Base-by-base conservation (phyloP, 768 basidiomycete species). In the Trametes villosa region DNA sequence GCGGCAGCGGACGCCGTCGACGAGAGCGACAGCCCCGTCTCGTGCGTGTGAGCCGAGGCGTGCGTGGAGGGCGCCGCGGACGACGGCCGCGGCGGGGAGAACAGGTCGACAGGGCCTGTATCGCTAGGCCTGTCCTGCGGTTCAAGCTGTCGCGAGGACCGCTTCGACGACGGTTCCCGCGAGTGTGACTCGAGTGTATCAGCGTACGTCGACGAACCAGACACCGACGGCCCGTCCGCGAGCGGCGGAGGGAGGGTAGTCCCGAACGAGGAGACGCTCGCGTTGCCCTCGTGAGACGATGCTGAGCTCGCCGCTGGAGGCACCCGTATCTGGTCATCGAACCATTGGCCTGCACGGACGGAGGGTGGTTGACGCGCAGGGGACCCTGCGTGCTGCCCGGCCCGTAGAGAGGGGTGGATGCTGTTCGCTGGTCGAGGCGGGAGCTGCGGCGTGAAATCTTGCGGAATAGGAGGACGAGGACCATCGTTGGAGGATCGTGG, bases 391-490 rank as follows among this genome's bases (percentile, higher is more conserved):
- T 80, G 57, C 9, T 78, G 67, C 1, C 69, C 71, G 1, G 71
- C 77, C 27, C 89, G 83, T 24, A 84, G 76, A 13, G 90, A 91
- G 13, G 91, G 91, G 64, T 93, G 91, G 53, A 93, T 92, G 68
- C 91, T 92, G 46, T 79, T 82, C 15, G 82, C 76, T 3, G 91
- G 91, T 27, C 88, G 83, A 5, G 81, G 68, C 8, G 91, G 91
- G 22, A 92, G 78, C 36, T 81, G 81, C 0, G 91, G 44, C 9
- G 44, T 45, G 11, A 92, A 93, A 72, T 93, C 91, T 67, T 44
- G 66, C 12, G 61, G 65, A 11, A 22, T 60, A 12, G 22, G 31
- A 13, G 57, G 57, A 3, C 62, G 46, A 2, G 34, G 46, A 6
- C 36, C 47, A n/a, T 63, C 62, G 9, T 54, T 31, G n/a, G 57